A percentile compares a stretch with the other conserved stretches of the same genome.
Conservation (phyloP, 306 rosid genomes). For the Lagenaria siceraria region DNA sequence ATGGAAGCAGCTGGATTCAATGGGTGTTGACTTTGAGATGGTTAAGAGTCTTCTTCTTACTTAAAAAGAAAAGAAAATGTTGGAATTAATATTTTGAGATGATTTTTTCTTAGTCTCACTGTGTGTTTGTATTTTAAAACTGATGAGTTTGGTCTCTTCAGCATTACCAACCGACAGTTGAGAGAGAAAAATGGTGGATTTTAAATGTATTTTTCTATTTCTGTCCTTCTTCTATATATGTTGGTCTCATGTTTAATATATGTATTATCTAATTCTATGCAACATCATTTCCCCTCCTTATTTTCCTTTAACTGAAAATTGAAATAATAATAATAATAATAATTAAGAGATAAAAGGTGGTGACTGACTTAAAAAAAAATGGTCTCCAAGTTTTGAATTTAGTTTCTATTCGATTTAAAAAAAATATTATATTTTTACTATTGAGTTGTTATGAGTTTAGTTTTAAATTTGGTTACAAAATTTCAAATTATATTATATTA, state of each 20-base stretch:
- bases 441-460: too few species aligned
- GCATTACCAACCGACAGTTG: background rate
- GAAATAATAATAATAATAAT: background rate
- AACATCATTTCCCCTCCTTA: background rate
- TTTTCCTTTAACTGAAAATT: background rate
- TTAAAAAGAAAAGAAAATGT: background rate
- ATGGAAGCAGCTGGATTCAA: slow-evolving; percentile 19
- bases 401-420: too few species aligned
- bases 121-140: background rate
- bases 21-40: slow-evolving; percentile 11
- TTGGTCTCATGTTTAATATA: background rate
- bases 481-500: too few species aligned
- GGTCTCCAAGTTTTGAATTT: too few species aligned
- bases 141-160: background rate
- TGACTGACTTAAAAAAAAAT: too few species aligned
- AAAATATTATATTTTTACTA: too few species aligned
- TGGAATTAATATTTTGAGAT: too few species aligned
- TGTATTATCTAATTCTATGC: background rate
- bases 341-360: background rate
- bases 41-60: background rate
- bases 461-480: too few species aligned
- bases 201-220: background rate
- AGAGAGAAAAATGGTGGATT: background rate
- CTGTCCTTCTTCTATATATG: background rate
- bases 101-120: background rate